phyloP scores from a whole-genome alignment of 768 basidiomycete genomes.

The Xanthoconium stramineum region DNA sequence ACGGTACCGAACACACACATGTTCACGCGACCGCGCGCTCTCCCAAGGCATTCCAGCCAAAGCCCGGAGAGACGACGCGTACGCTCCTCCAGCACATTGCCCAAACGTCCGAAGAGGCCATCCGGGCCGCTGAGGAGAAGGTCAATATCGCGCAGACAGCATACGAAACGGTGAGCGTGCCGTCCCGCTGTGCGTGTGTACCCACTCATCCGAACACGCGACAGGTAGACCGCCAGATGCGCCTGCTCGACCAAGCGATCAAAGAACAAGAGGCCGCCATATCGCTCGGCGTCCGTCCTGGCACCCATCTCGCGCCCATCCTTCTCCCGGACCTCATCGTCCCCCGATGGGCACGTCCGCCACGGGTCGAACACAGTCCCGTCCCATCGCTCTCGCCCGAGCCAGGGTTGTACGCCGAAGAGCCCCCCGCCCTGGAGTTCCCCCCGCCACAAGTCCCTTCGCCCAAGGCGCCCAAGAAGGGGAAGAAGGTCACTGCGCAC shows the following conservation, averaged over 20 bases:
- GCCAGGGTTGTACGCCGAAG: slow-evolving; percentile 19
- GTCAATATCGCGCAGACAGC: slow-evolving; percentile 69
- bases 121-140: slow-evolving; percentile 73
- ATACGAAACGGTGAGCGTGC: slow-evolving; percentile 58
- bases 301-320: slow-evolving; percentile 51
- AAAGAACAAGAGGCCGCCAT: slow-evolving; percentile 57
- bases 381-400: slow-evolving; percentile 36
- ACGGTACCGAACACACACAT: neutral
- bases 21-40: neutral
- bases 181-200: neutral
- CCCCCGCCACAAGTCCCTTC: slow-evolving; percentile 8
- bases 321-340: slow-evolving; percentile 62
- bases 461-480: slow-evolving; percentile 21
- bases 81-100: slow-evolving; percentile 58
- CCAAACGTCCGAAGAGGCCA: slow-evolving; percentile 53
- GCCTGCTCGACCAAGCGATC: slow-evolving; percentile 73
- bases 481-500: slow-evolving; percentile 18
- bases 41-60: slow-evolving; percentile 8
- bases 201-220: neutral
- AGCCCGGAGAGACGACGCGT: slow-evolving; percentile 39
- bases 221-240: slow-evolving; percentile 78
- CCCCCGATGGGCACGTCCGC: slow-evolving; percentile 49
- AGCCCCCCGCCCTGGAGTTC: slow-evolving; percentile 7
- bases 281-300: slow-evolving; percentile 49
- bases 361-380: slow-evolving; percentile 43